Base-by-base conservation (phyloP, 139 green algal genomes). In the Asterochloris erici region DNA sequence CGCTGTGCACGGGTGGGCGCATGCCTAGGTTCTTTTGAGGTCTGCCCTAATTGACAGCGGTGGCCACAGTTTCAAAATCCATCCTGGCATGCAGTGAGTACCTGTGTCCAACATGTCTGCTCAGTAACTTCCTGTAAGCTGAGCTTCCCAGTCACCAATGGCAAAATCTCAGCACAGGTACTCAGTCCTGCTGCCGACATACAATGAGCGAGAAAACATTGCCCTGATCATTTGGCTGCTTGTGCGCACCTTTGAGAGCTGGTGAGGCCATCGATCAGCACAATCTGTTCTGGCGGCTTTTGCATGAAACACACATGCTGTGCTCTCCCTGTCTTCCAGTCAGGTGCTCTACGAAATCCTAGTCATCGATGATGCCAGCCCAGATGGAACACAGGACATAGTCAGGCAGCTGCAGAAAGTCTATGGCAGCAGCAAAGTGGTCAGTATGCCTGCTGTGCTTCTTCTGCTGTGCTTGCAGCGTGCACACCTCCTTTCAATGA, bases 151-250 rank as follows among this genome's bases (percentile, higher is more conserved):
- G 38, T 6, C 38, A 54, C 38, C 38, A 54, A 54, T 54, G 38
- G 38, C 38, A 54, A 54, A 54, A 54, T 68, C 24, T 17, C 68
- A 77, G 73, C 68, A 69, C 27, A 92, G 84, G 77, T 96, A 94
- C 85, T 95, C 90, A 14, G 94, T 99, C 19, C 91, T 99, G 74
- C 85, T 99, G 23, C 97, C 97, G 0, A 99, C 97, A 10, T 99
- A 97, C 90, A 99, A 99, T 70, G 97, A 99, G 86, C 73, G 87
- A 6, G 87, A 97, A 14, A 99, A 99, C 86, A 93, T 99, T 12
- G 83, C 88, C 0, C 85, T 98, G 0, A 87, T 98, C 0, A 71
- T 94, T 0, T 96, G 83, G 82, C 84, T 99, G 64, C 84, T 99
- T 6, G 83, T 94, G n/a, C 87, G 96, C 62, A 90, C 82, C 15